Conservation (phyloP, 2,329 filamentous ascomycete genomes). For the Amylocarpus encephaloides region DNA sequence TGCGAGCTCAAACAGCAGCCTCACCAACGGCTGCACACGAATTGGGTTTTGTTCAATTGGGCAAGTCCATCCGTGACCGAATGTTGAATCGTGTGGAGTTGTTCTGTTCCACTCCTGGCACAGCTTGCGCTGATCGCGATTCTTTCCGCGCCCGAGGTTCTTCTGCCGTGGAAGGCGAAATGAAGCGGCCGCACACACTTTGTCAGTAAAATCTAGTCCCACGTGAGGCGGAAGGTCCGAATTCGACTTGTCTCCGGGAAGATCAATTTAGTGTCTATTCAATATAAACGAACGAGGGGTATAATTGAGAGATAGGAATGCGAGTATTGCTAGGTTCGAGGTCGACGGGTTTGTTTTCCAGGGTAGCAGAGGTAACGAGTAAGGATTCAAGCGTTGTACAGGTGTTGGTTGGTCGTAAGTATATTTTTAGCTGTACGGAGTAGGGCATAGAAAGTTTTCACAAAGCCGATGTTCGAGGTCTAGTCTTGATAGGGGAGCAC, state of each 20-base stretch:
- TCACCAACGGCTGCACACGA: slow-evolving; percentile 14
- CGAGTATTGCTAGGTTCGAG: background rate
- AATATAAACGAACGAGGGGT: slow-evolving; percentile 8
- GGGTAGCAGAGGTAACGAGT: too few species aligned
- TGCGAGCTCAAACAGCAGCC: slow-evolving; percentile 7
- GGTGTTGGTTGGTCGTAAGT: too few species aligned
- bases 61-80: slow-evolving; percentile 14
- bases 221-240: too few species aligned
- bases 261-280: slow-evolving; percentile 24
- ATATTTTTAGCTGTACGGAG: too few species aligned
- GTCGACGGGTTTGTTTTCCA: background rate
- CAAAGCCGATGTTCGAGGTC: too few species aligned
- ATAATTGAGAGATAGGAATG: background rate
- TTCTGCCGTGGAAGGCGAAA: background rate
- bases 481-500: too few species aligned
- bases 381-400: too few species aligned
- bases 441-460: too few species aligned
- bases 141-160: background rate
- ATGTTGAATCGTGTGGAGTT: background rate
- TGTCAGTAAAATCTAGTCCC: too few species aligned
- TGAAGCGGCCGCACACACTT: too few species aligned
- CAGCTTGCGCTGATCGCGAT: slow-evolving; percentile 2
- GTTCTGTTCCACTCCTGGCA: background rate
- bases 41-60: slow-evolving; percentile 12
- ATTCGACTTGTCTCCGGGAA: background rate